These are phyloP conservation scores for Phaffomyces antillensis DNA, from an alignment of 805 yeast genomes.

Conservation along the genomic window DNA sequence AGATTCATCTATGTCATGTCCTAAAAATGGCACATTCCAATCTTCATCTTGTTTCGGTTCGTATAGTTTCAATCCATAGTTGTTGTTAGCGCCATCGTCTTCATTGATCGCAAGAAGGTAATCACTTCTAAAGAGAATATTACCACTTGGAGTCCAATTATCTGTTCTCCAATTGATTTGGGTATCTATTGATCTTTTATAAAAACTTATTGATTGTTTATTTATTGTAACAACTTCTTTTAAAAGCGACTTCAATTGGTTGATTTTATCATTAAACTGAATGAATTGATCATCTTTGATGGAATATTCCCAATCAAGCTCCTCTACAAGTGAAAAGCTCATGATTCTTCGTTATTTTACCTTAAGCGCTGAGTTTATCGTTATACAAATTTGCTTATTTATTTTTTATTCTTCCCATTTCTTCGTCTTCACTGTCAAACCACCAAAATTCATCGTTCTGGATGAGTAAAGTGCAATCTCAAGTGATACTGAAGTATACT, in stretches of 20 bases:
- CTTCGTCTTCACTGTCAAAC: not conserved
- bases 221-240: conserved; percentile 1
- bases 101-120: not conserved
- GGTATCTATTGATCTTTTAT: not conserved
- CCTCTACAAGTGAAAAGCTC: not conserved
- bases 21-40: not conserved
- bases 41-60: not conserved
- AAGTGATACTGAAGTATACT: too few species aligned
- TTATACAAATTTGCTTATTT: too few species aligned
- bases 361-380: too few species aligned
- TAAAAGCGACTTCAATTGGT: not conserved
- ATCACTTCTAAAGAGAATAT: not conserved
- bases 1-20: not conserved
- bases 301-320: not conserved
- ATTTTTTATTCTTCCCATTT: not conserved
- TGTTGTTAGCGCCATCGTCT: not conserved
- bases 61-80: not conserved
- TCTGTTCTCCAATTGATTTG: not conserved
- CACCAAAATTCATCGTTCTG: too few species aligned
- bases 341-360: not conserved
- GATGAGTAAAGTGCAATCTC: too few species aligned
- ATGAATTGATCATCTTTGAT: not conserved
- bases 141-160: too few species aligned
- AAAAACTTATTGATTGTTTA: not conserved
- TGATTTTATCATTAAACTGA: not conserved